These are phyloP conservation scores for Boletus coccyginus DNA, from an alignment of 768 basidiomycete species.

Conservation along the genomic window DNA sequence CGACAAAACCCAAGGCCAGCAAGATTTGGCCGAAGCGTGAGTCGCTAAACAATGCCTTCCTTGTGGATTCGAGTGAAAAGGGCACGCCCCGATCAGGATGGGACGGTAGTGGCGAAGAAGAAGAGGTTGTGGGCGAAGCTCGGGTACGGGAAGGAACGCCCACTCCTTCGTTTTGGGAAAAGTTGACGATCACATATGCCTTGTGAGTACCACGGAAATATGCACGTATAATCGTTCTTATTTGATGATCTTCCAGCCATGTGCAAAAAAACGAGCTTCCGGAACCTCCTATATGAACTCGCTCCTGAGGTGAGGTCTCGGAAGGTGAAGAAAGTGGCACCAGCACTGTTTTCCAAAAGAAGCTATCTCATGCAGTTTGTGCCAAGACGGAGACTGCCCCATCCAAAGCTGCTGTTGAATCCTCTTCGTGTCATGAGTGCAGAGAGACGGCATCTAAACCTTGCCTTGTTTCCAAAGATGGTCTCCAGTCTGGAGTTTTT, in stretches of 20 bases:
- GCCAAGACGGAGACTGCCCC: constrained; percentile 2
- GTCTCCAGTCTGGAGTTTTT: constrained; percentile 31
- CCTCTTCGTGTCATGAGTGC: constrained; percentile 7
- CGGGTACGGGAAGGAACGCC: constrained; percentile 37
- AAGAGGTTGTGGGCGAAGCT: constrained; percentile 32
- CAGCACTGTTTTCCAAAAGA: neutral
- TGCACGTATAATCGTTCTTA: neutral
- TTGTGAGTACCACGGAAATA: constrained; percentile 49
- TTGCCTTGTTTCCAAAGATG: constrained; percentile 39
- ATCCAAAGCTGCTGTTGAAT: neutral
- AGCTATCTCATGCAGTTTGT: neutral
- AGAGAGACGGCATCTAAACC: constrained; percentile 21
- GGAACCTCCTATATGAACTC: constrained; percentile 60
- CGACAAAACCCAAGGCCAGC: constrained; percentile 38
- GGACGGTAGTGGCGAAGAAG: constrained; percentile 36
- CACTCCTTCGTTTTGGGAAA: constrained; percentile 43
- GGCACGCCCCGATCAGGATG: constrained; percentile 21
- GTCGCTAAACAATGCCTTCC: constrained; percentile 73
- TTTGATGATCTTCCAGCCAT: constrained; percentile 45
- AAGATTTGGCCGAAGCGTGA: constrained; percentile 45
- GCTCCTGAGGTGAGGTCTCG: constrained; percentile 34
- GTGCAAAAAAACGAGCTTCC: constrained; percentile 53
- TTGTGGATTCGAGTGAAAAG: constrained; percentile 37
- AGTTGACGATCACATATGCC: constrained; percentile 51
- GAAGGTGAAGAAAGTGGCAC: constrained; percentile 16